Evolutionary conservation across 2,329 filamentous ascomycete genomes (phyloP), one percentile per base, ranked within the genome.

Genomic region (Paraconiothyrium sp.): DNA sequence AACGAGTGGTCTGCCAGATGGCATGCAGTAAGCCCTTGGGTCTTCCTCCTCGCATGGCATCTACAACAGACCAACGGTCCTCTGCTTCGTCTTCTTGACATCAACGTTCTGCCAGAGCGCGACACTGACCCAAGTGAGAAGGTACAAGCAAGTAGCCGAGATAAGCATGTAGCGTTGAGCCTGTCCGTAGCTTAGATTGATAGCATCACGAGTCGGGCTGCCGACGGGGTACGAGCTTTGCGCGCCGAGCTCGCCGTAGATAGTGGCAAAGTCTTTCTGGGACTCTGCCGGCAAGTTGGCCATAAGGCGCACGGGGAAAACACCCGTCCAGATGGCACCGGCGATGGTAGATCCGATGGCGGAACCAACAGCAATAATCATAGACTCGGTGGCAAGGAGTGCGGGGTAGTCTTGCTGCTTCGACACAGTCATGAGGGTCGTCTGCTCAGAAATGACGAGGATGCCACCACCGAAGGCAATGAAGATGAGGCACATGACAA

Each of bases 271-370:
- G 44, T 78, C 81, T 44, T 71, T 69, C 70, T 81, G 77, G 30
- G 69, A 73, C 1, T 76, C 74, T 1, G 80, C 63, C 10, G 88
- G 87, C 1, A 90, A 79, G 22, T 72, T 67, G 2, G 54, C 58
- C 46, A 61, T 68, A 14, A 90, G 80, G 11, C 83, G 82, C 20
- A 79, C 75, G 5, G 83, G 84, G 68, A 91, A 86, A 1, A 85
- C 83, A 62, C 84, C 82, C 0, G 85, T 87, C 89, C 89, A 92
- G 63, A 92, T 86, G 10, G 88, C 88, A 0, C 84, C 84, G 0
- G 89, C 84, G 51, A 91, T 83, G 8, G 88, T 84, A n/a, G 65
- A 72, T 0, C 78, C 78, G 32, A 80, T 74, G 22, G 77, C 77
- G 39, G 71, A 69, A 7, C 79, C 90, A 62, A 91, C 84, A 60